phyloP scores from a whole-genome alignment of 352 stramenopile genomes.

The Phytopythium chamaehyphon region DNA sequence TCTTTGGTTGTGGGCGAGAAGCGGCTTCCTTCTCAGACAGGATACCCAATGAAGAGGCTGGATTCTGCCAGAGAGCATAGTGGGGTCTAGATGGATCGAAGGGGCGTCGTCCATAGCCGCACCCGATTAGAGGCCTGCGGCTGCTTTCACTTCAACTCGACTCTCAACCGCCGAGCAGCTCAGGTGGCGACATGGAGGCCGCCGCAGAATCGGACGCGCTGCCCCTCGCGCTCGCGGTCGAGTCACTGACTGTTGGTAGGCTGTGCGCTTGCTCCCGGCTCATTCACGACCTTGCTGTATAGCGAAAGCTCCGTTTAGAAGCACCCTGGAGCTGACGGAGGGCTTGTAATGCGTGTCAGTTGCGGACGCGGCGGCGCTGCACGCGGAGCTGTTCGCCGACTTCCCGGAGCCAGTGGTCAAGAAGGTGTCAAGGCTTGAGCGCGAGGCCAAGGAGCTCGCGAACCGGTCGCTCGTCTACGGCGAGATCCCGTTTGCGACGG shows the following conservation, averaged over 20 bases:
- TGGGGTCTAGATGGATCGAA: not conserved
- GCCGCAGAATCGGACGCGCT: not conserved
- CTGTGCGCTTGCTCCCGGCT: not conserved
- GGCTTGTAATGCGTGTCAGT: constrained; percentile 25
- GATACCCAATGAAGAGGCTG: not conserved
- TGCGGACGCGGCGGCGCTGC: constrained; percentile 30
- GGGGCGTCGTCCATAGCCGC: too few species aligned
- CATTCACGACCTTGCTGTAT: not conserved
- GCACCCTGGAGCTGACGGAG: not conserved
- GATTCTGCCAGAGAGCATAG: not conserved
- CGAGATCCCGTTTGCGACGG: constrained; percentile 56
- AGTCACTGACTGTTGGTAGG: constrained; percentile 7
- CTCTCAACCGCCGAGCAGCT: not conserved
- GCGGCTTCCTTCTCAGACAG: too few species aligned
- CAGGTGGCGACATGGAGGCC: not conserved
- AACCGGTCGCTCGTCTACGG: constrained; percentile 65
- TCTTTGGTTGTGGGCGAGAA: constrained; percentile 1
- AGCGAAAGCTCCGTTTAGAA: not conserved
- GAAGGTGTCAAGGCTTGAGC: constrained; percentile 55
- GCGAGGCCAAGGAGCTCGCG: constrained; percentile 56
- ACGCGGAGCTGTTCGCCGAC: constrained; percentile 45
- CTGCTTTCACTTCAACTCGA: constrained; percentile 7
- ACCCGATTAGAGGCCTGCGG: too few species aligned
- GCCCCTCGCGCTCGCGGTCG: constrained; percentile 2
- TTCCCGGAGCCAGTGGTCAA: constrained; percentile 46